Evolutionary conservation across 495 filamentous ascomycete species (phyloP), one percentile per base, ranked within the genome.

Genomic region (Parmelia sp.): DNA sequence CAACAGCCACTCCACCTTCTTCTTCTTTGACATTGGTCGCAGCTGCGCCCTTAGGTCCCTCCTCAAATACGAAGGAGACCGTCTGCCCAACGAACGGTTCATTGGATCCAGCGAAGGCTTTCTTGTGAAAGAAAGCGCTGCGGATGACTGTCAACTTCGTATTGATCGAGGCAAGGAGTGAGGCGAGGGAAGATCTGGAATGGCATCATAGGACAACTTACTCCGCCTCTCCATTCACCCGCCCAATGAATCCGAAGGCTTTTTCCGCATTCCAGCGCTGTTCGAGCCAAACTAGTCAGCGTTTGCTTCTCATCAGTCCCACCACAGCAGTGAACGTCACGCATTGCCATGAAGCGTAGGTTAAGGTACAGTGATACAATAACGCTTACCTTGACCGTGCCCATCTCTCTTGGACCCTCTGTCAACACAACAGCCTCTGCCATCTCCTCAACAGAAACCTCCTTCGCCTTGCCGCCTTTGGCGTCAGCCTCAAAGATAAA

Each of bases 181-280:
- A 27, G 23, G 23, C 12, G 3, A 51, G 10, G 14, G 11, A 27
- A 27, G 25, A 29, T 51, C 0, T n/a, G n/a, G n/a, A 29, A 27
- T 4, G 42, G 8, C 23, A 14, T 12, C 23, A 14, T 12, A 12
- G 45, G 23, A 14, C 25, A 7, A n/a, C 45, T 51, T 51, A 51
- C 45, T 51, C 45, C 6, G 45, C 23, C 45, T 51, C 45, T 51
- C 45, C 23, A 51, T 51, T 51, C 11, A 11, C 25, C 11, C 23
- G 45, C 10, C 45, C 25, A 51, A 51, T 27, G 45, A 51, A 51
- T 4, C 45, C 45, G 45, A 27, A 51, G 23, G 23, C 45, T 29
- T 51, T 51, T n/a, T 51, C 45, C 11, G 58, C 59, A 57, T 66
- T 62, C 64, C 64, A 66, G 31, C 45, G 59, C 64, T 66, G 56